phyloP scores from a whole-genome alignment of 1,284 basidiomycete genomes.

The Apiotrichum laibachii region DNA sequence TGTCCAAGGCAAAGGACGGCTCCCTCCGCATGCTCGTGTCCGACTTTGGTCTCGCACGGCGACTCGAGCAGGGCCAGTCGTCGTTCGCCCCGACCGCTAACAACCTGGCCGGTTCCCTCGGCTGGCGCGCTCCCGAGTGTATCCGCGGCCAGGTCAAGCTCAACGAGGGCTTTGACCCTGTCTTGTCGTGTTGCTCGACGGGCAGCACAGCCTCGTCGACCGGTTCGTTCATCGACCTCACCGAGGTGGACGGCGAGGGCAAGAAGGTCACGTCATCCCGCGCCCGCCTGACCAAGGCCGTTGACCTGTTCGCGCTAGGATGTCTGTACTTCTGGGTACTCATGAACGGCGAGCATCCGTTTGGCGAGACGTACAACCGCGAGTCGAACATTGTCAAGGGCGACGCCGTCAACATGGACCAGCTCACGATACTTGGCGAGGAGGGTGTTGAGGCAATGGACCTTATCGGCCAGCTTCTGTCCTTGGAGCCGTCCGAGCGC shows the following conservation, averaged over 20 bases:
- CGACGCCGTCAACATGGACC: constrained; percentile 62
- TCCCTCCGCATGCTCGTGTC: constrained; percentile 84
- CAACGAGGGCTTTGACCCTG: constrained; percentile 67
- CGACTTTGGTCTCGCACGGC: constrained; percentile 91
- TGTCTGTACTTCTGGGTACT: constrained; percentile 90
- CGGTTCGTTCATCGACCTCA: constrained; percentile 24
- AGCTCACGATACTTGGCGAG: constrained; percentile 77
- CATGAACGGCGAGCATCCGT: constrained; percentile 84
- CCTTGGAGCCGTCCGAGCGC: constrained; percentile 69
- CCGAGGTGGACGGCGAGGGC: constrained; percentile 17
- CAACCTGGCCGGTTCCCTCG: constrained; percentile 75
- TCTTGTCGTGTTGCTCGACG: constrained; percentile 54
- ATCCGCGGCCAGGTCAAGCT: constrained; percentile 84
- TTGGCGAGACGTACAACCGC: constrained; percentile 82
- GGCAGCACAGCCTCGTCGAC: constrained; percentile 30
- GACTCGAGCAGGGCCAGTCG: constrained; percentile 86
- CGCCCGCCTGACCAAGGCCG: constrained; percentile 75
- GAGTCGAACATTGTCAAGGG: constrained; percentile 88
- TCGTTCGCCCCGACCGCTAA: constrained; percentile 81
- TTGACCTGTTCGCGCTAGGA: constrained; percentile 90
- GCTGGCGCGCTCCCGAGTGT: constrained; percentile 93
- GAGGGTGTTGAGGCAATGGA: constrained; percentile 81
- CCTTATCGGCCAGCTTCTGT: constrained; percentile 72
- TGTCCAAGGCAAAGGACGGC: constrained; percentile 68
- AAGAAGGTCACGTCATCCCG: constrained; percentile 15